Evolutionary conservation across 306 rosid genomes (phyloP), one percentile per base, ranked within the genome.

Genomic region (Comarum palustre): DNA sequence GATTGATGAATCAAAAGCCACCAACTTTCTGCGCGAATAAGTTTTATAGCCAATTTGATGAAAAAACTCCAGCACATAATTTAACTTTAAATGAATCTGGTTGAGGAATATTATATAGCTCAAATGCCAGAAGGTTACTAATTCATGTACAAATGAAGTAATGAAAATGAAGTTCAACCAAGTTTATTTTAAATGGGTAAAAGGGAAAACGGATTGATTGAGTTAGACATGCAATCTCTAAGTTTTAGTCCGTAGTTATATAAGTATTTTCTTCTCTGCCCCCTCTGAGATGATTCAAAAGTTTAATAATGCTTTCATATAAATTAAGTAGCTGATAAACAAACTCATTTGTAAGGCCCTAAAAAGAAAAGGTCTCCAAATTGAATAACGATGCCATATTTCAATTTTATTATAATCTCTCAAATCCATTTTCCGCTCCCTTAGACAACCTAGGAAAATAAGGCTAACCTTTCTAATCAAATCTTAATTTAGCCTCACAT

Each of bases 401-500:
- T 34, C 62, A 32, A 69, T 17, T 17, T 10, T 31, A 39, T 5
- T 25, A 27, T 42, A 4, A 17, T 68, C 12, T 68, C 12, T 68
- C 27, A 14, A 29, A 46, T 9, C 3, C 6, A n/a, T 9, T 16
- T 68, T 3, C 59, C 17, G 0, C 29, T 68, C 42, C 39, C 42
- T 47, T 34, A 34, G 20, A 51, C 19, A 73, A n/a, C 47, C 17
- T 24, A 75, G 54, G 32, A 46, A 69, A 47, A 31, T 3, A 39
- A 59, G 13, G 72, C 84, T 57, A 60, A 91, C 98, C 98, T 86
- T 94, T 84, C 97, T 84, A 42, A 94, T 94, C 83, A 94, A 76
- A 69, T 91, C 97, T 85, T 94, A 96, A 84, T 94, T 94, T 70
- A 94, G 96, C 31, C 47, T 77, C 85, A 91, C 95, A 94, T 89